These are phyloP conservation scores for Euphorbia pulcherrima DNA, from an alignment of 345 rosid species.

Conservation along the genomic window DNA sequence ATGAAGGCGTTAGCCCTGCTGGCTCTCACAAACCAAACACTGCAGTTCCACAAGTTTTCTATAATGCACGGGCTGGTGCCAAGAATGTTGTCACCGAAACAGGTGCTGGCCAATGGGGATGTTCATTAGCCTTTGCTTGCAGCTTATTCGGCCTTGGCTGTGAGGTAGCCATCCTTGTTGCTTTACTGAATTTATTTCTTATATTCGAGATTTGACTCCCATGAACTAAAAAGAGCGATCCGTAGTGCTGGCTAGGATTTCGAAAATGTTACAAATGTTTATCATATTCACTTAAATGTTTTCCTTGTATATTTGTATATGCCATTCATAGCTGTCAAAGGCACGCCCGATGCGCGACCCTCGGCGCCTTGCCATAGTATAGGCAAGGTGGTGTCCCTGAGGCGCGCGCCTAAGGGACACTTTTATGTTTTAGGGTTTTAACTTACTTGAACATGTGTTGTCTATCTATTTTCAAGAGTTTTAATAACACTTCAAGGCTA, in stretches of 20 bases:
- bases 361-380: no score
- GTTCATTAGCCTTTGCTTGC: conserved; percentile 85
- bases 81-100: conserved; percentile 88
- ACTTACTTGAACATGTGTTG: no score
- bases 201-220: neutral
- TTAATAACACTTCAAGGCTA: no score
- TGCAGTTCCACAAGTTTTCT: conserved; percentile 83
- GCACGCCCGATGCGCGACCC: no score
- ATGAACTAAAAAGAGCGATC: neutral
- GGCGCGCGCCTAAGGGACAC: no score
- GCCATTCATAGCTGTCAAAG: no score
- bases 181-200: neutral
- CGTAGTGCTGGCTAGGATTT: no score
- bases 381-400: no score
- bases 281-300: neutral
- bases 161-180: conserved; percentile 44
- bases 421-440: no score
- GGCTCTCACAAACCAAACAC: conserved; percentile 94
- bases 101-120: conserved; percentile 99
- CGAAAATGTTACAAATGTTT: no score
- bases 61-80: conserved; percentile 68
- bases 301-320: no score
- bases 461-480: no score
- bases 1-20: conserved; percentile 94
- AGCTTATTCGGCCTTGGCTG: conserved; percentile 73